phyloP scores from a whole-genome alignment of 352 stramenopile genomes.

The Hyphochytrium catenoides region DNA sequence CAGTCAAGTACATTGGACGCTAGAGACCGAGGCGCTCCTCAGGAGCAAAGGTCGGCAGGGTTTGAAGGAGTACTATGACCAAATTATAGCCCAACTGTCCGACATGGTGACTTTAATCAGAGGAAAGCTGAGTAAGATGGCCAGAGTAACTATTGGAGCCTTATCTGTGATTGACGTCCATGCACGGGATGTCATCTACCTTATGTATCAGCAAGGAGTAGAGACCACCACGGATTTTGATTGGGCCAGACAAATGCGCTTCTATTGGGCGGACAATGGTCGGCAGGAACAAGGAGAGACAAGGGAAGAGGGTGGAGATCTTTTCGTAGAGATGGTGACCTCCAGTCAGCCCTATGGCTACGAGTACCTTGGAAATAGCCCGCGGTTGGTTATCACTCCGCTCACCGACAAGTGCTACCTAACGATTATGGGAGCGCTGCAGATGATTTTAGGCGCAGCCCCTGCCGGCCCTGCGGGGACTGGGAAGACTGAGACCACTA shows the following conservation, averaged over 20 bases:
- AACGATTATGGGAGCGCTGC: slow-evolving; percentile 66
- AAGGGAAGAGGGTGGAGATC: too few species aligned
- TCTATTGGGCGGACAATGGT: slow-evolving; percentile 19
- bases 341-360: slow-evolving; percentile 47
- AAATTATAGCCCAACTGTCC: slow-evolving; percentile 29
- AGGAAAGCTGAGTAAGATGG: slow-evolving; percentile 20
- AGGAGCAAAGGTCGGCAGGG: slow-evolving; percentile 8
- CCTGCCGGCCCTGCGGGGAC: slow-evolving; percentile 66
- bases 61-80: slow-evolving; percentile 22
- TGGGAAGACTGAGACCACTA: slow-evolving; percentile 80
- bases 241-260: slow-evolving; percentile 46
- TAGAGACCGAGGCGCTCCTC: slow-evolving; percentile 33
- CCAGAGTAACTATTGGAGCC: slow-evolving; percentile 29
- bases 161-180: slow-evolving; percentile 48
- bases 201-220: slow-evolving; percentile 23
- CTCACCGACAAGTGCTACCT: slow-evolving; percentile 80
- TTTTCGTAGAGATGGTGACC: slow-evolving; percentile 24
- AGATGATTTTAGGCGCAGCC: slow-evolving; percentile 56
- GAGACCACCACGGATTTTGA: slow-evolving; percentile 26
- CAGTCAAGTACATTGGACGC: slow-evolving; percentile 68
- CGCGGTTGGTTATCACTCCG: slow-evolving; percentile 71
- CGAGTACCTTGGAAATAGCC: slow-evolving; percentile 72
- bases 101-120: slow-evolving; percentile 36
- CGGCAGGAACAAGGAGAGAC: too few species aligned
- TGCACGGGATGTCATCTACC: slow-evolving; percentile 40